Evolutionary conservation across 2,329 filamentous ascomycete species (phyloP), one percentile per base, ranked within the genome.

Genomic region (Septoria petroselini): DNA sequence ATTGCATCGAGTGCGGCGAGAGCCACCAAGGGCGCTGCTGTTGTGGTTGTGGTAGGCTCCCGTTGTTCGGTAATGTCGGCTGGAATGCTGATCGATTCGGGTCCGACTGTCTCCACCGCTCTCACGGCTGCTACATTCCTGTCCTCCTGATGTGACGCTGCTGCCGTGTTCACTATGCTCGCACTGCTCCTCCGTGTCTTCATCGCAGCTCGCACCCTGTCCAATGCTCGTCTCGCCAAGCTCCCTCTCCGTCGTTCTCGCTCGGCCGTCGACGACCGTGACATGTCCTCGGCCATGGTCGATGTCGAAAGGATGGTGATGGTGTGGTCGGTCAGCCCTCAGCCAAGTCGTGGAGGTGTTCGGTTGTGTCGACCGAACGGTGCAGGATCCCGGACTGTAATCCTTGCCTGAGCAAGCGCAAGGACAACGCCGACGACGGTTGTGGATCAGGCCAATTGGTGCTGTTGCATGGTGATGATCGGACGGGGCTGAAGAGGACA

Each of bases 211-310:
- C 54, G 55, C 40, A 63, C 48, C 39, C 50, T 48, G 7, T 61
- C 56, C 11, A 63, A 53, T 14, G 58, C 59, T 21, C 43, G 21
- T 19, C 62, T 56, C 17, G 61, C 61, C 45, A 62, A 52, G 48
- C 61, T 61, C 30, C 53, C 54, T 19, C 60, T 49, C 33, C 59
- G 39, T 21, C 40, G 39, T 8, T 34, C 34, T 27, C 43, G 40
- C 11, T 53, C 47, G 39, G 41, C 38, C 21, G 38, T 17, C 17
- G 21, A 39, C 9, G 50, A 35, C 15, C 40, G 31, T 38, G 41
- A 37, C 11, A 18, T 31, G 30, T 43, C 27, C 18, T 45, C 48
- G 35, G 50, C 37, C 51, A 56, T 53, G n/a, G 35, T 47, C 29
- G 37, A n/a, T n/a, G n/a, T n/a, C n/a, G 30, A n/a, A 4, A 33